Evolutionary conservation across 2,329 filamentous ascomycete genomes (phyloP).

Genomic region (Exophiala xenobiotica): DNA sequence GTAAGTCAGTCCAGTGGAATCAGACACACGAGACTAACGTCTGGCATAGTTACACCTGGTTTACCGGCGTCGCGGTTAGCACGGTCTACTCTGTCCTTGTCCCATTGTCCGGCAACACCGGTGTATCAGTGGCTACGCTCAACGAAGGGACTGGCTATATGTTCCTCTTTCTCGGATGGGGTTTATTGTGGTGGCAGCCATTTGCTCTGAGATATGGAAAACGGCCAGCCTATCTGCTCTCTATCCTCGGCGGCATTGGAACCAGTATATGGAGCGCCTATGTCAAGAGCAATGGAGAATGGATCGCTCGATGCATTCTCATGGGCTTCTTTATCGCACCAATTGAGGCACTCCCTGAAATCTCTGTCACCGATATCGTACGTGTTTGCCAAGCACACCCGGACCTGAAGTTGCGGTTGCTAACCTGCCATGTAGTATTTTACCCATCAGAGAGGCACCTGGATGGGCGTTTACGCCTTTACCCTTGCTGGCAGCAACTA

Average conservation of each 20-base stretch:
- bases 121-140: constrained; percentile 44
- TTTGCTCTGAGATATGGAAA: constrained; percentile 47
- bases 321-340: constrained; percentile 50
- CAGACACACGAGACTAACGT: constrained; percentile 1
- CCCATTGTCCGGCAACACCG: constrained; percentile 43
- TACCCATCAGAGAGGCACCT: constrained; percentile 28
- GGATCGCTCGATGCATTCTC: constrained; percentile 49
- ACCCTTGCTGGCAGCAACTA: constrained; percentile 26
- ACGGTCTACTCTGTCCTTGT: constrained; percentile 37
- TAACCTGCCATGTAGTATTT: constrained; percentile 37
- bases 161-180: constrained; percentile 37
- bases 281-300: constrained; percentile 48
- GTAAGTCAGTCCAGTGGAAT: constrained; percentile 27
- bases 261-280: constrained; percentile 35
- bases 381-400: constrained; percentile 14
- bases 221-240: constrained; percentile 30
- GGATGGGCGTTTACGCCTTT: constrained; percentile 28
- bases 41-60: constrained; percentile 37
- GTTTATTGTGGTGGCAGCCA: constrained; percentile 45
- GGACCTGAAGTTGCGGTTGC: neutral
- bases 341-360: constrained; percentile 50
- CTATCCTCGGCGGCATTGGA: constrained; percentile 36
- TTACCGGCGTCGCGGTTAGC: constrained; percentile 35
- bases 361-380: constrained; percentile 48
- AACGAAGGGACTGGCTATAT: constrained; percentile 52